Conservation (phyloP, 1,139 yeast genomes). For the Geotrichum fermentans region DNA sequence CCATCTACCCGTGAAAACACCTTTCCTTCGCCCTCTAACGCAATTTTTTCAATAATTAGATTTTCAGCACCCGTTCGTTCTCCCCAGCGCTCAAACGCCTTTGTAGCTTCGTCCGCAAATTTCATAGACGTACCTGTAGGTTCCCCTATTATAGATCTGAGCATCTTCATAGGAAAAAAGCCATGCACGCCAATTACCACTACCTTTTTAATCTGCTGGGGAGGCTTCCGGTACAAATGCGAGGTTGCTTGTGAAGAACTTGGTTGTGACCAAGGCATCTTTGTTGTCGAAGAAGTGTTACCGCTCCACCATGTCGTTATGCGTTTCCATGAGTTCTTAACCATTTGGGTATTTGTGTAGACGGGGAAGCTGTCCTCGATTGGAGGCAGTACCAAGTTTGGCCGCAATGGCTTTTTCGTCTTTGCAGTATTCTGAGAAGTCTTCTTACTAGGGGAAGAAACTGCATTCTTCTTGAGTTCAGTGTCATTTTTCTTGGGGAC, state of each 20-base stretch:
- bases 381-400: conserved; percentile 34
- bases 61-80: conserved; percentile 49
- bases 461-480: not conserved
- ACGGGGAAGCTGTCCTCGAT: conserved; percentile 30
- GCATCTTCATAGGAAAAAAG: conserved; percentile 81
- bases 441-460: not conserved
- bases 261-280: conserved; percentile 15
- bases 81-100: conserved; percentile 70
- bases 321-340: conserved; percentile 26
- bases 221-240: conserved; percentile 26
- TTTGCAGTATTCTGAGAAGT: not conserved
- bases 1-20: conserved; percentile 79
- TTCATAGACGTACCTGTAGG: conserved; percentile 90
- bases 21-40: conserved; percentile 85
- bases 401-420: conserved; percentile 17
- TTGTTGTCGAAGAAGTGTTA: not conserved
- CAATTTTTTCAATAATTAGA: conserved; percentile 78
- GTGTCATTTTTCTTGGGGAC: not conserved
- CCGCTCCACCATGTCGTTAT: conserved; percentile 25
- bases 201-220: conserved; percentile 42
- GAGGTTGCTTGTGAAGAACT: conserved; percentile 18
- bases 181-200: conserved; percentile 93
- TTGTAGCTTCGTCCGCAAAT: conserved; percentile 83
- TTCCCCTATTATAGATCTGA: conserved; percentile 81
- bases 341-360: conserved; percentile 25